Base-by-base conservation (phyloP, 129 eudicot species). In the Heracleum sosnowskyi region DNA sequence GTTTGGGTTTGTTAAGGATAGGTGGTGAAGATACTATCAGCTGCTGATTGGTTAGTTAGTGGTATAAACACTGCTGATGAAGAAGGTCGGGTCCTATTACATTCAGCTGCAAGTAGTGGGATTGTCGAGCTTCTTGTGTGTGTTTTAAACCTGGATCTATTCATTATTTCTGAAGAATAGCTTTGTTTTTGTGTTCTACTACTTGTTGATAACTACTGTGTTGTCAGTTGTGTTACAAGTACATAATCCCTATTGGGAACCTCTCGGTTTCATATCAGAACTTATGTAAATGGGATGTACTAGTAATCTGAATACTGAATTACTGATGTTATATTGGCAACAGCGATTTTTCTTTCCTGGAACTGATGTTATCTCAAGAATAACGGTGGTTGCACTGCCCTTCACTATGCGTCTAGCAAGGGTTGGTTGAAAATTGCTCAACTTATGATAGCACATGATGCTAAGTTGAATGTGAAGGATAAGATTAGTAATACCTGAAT, bases 401-500 rank as follows among this genome's bases (percentile, higher is more conserved):
- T 95, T 76, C 99, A 95, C 83, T 95, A 95, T 81, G 96, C 94
- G 82, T 96, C 99, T 74, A 95, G 99, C 92, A 95, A 95, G 88
- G 99, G 99, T 74, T 83, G 87, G 89, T 42, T 81, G 77, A 87
- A 90, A 84, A 83, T 95, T 77, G 96, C 99, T 81, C 90, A 92
- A 83, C 42, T 88, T 73, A 76, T 95, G 83, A 86, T 95, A 83
- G 87, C 94, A 46, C 86, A 83, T 55, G 92, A 92, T 81, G 45
- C 46, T 5, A 20, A 18, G 11, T 69, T 69, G 44, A 51, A 91
- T 83, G 69, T 77, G 33, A 90, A 95, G 83, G 99, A 92, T 85
- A 95, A 95, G 97, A 97, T 75, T 75, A 78, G 89, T 81, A 45
- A 42, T 83, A 37, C 73, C 40, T 68, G 26, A 36, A 36, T 10